These are phyloP conservation scores for Anisodus tanguticus DNA, from an alignment of 257 asterid species.

Conservation along the genomic window DNA sequence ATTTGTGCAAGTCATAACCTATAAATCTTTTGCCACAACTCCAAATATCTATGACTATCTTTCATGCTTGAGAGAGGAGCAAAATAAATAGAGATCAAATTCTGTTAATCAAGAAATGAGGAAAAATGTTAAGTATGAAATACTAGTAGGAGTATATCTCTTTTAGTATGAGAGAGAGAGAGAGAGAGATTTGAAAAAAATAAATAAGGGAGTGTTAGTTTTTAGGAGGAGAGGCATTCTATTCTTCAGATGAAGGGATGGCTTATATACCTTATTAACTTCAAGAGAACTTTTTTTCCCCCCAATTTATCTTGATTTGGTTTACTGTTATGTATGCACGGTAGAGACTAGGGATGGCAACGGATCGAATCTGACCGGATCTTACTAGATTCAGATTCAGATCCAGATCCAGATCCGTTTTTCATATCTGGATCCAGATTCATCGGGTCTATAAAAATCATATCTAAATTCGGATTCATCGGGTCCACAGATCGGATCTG, in stretches of 20 bases:
- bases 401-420: too few species aligned
- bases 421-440: too few species aligned
- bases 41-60: slow-evolving; percentile 37
- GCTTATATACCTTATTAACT: slow-evolving; percentile 70
- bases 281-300: slow-evolving; percentile 32
- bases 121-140: neutral
- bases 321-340: slow-evolving; percentile 34
- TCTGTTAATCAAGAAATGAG: neutral
- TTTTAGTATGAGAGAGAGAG: slow-evolving; percentile 19
- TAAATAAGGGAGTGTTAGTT: slow-evolving; percentile 28
- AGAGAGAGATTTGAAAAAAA: slow-evolving; percentile 11
- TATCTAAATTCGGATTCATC: too few species aligned
- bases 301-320: slow-evolving; percentile 34
- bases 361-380: too few species aligned
- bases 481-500: too few species aligned
- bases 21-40: slow-evolving; percentile 23
- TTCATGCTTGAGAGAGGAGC: slow-evolving; percentile 33
- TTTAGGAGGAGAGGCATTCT: slow-evolving; percentile 46
- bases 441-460: too few species aligned
- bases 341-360: too few species aligned
- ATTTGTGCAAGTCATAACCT: slow-evolving; percentile 52
- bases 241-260: slow-evolving; percentile 49
- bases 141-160: slow-evolving; percentile 27
- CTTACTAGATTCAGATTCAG: too few species aligned
- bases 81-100: neutral